Conservation (phyloP, 2,329 filamentous ascomycete genomes). For the Colletotrichum abscissum region DNA sequence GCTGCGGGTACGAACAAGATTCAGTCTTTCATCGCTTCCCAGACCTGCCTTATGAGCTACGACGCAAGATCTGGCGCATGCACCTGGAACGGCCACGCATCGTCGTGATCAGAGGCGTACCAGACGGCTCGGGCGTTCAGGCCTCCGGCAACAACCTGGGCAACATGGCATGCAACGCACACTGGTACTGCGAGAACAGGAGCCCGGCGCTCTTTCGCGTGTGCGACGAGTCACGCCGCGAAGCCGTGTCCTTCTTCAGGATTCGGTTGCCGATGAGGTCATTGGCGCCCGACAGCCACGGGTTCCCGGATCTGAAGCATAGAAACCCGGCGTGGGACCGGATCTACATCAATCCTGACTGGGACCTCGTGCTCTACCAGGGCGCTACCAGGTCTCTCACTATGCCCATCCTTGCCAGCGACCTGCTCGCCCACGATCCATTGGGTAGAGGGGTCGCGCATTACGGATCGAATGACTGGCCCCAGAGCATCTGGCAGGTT, state of each 20-base stretch:
- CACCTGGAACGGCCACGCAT: slow-evolving; percentile 34
- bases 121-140: slow-evolving; percentile 16
- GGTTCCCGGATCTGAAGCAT: slow-evolving; percentile 20
- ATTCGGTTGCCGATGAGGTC: slow-evolving; percentile 35
- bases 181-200: slow-evolving; percentile 37
- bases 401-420: slow-evolving; percentile 36
- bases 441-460: slow-evolving; percentile 28
- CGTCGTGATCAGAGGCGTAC: slow-evolving; percentile 32
- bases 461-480: slow-evolving; percentile 34
- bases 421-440: slow-evolving; percentile 36
- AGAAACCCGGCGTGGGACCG: slow-evolving; percentile 35
- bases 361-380: slow-evolving; percentile 38
- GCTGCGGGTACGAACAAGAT: background rate
- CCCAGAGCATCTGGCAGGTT: slow-evolving; percentile 29
- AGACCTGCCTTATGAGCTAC: slow-evolving; percentile 36
- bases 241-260: slow-evolving; percentile 36
- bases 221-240: slow-evolving; percentile 35
- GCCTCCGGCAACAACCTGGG: slow-evolving; percentile 25
- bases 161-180: slow-evolving; percentile 24
- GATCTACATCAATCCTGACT: slow-evolving; percentile 38
- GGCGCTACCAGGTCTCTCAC: slow-evolving; percentile 17
- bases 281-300: slow-evolving; percentile 18
- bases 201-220: slow-evolving; percentile 36
- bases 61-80: slow-evolving; percentile 36
- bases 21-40: slow-evolving; percentile 29